Base-by-base conservation (phyloP, 2,329 filamentous ascomycete species). In the Drechmeria coniospora region DNA sequence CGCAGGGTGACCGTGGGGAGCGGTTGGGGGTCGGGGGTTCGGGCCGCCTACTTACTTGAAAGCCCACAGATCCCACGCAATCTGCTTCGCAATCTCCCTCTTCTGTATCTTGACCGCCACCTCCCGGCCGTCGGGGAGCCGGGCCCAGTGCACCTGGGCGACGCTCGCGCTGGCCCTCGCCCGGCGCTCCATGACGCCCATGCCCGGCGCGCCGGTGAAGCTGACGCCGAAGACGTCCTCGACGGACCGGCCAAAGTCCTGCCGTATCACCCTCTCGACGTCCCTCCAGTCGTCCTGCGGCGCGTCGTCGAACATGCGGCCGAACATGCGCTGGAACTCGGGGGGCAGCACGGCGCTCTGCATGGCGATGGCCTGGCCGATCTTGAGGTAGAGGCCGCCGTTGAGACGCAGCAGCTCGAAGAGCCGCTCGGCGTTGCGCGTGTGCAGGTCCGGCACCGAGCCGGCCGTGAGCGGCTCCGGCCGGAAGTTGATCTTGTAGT, bases 91-190 rank as follows among this genome's bases (percentile, higher is more conserved):
- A 47, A 98, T 95, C 61, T 94, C 87, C 27, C 77, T 70, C 59
- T 95, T 98, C 61, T 98, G 90, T 4, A 98, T 76, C 60, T 98
- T 98, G 48, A 98, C 70, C 2, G 90, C 90, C 14, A 95, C 80
- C 59, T 94, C 86, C 26, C 83, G 66, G 0, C 90, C 90, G 55
- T 95, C 87, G 3, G 72, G 56, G 31, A 95, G 53, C 34, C 77
- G 64, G 6, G 90, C 90, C 84, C 87, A 94, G 50, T 95, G 90
- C 2, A 98, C 90, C 56, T 95, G 90, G 1, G 90, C 90, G 7
- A 98, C 87, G 50, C 82, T 92, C 2, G 90, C 90, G 46, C 79
- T 87, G 1, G 79, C 79, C 34, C 77, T 50, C 6, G 70, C 70
- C 31, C 55, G 61, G 22, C 63, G 56, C 51, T 74, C 69, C 61